These are phyloP conservation scores for Kitagawia praeruptora DNA, from an alignment of 129 eudicot genomes.

Conservation along the genomic window DNA sequence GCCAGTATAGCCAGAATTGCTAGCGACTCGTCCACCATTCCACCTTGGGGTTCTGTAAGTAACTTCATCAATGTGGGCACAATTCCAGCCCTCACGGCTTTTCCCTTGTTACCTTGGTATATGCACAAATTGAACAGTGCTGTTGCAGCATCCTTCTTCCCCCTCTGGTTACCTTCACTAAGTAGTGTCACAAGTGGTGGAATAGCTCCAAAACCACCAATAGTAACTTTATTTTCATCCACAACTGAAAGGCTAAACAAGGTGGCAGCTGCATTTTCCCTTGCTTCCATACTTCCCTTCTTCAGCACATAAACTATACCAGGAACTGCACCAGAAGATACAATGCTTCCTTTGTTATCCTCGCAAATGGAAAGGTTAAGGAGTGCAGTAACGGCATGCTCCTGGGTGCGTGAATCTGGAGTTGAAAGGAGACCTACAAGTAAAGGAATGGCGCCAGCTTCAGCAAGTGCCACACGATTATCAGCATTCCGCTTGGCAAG, in stretches of 20 bases:
- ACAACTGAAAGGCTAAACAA: slow-evolving; percentile 88
- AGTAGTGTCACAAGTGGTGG: slow-evolving; percentile 66
- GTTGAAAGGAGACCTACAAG: slow-evolving; percentile 58
- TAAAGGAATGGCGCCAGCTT: slow-evolving; percentile 88
- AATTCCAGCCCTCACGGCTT: slow-evolving; percentile 88
- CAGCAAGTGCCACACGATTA: slow-evolving; percentile 87
- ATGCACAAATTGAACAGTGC: slow-evolving; percentile 83
- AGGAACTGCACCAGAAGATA: slow-evolving; percentile 77
- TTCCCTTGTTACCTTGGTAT: slow-evolving; percentile 88
- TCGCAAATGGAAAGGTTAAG: slow-evolving; percentile 87
- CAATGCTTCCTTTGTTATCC: slow-evolving; percentile 73
- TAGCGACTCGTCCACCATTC: slow-evolving; percentile 80
- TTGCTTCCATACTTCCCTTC: slow-evolving; percentile 87
- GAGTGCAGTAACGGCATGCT: slow-evolving; percentile 90
- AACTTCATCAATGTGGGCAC: slow-evolving; percentile 53
- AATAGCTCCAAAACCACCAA: slow-evolving; percentile 75
- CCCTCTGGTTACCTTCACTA: slow-evolving; percentile 80
- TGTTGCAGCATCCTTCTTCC: slow-evolving; percentile 93
- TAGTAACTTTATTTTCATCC: slow-evolving; percentile 72
- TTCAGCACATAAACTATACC: slow-evolving; percentile 79
- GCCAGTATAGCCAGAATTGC: slow-evolving; percentile 79
- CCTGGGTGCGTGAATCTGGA: slow-evolving; percentile 85
- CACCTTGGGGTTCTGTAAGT: slow-evolving; percentile 69
- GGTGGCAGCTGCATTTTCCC: slow-evolving; percentile 94
- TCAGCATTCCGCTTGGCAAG: slow-evolving; percentile 86